phyloP scores from a whole-genome alignment of 2,329 filamentous ascomycete genomes.

The Dothideomycetes sp. region DNA sequence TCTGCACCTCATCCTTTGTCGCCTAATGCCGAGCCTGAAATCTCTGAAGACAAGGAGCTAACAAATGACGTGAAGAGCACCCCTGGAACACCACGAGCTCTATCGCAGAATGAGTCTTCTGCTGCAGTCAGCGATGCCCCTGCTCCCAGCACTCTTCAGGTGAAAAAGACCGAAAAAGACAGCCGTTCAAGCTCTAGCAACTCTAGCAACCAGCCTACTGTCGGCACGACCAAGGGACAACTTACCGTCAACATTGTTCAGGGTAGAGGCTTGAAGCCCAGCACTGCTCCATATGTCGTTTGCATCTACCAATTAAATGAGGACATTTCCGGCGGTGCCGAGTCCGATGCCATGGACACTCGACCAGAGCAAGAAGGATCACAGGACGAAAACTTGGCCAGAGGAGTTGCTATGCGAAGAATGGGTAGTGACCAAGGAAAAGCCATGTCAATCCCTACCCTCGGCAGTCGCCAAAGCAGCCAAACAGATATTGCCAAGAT shows the following conservation, averaged over 20 bases:
- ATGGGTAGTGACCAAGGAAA: conserved; percentile 71
- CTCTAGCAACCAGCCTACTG: conserved; percentile 39
- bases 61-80: conserved; percentile 84
- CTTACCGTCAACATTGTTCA: conserved; percentile 82
- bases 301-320: conserved; percentile 96
- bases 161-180: conserved; percentile 24
- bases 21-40: conserved; percentile 42
- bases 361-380: conserved; percentile 22
- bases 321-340: conserved; percentile 81
- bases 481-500: conserved; percentile 73
- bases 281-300: conserved; percentile 87
- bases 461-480: conserved; percentile 94
- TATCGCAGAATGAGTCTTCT: conserved; percentile 45
- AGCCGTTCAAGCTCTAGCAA: conserved; percentile 26
- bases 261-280: conserved; percentile 70
- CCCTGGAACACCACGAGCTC: conserved; percentile 76
- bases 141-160: conserved; percentile 37
- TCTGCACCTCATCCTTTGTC: conserved; percentile 38
- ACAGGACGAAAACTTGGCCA: conserved; percentile 48
- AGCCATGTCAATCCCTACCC: conserved; percentile 80
- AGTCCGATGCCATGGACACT: conserved; percentile 44
- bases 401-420: conserved; percentile 41
- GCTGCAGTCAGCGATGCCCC: conserved; percentile 19
- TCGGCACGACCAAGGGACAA: conserved; percentile 71
- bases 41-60: conserved; percentile 62